These are phyloP conservation scores for Angomonas ambiguus DNA, from an alignment of 208 protist genomes.

Conservation along the genomic window DNA sequence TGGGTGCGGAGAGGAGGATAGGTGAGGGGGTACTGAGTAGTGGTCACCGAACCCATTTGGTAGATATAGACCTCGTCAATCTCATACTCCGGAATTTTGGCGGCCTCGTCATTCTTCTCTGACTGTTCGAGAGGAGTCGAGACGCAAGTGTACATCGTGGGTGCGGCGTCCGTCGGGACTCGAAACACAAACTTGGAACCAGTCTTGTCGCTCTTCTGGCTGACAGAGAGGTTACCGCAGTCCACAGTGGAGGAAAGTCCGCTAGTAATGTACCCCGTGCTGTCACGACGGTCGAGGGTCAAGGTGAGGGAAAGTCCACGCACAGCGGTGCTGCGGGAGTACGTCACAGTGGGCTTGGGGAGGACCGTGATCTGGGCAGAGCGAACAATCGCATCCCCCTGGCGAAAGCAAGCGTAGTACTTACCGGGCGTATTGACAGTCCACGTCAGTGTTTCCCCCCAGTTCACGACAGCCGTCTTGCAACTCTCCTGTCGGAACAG, in stretches of 20 bases:
- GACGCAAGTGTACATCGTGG: constrained; percentile 36
- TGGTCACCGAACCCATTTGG: constrained; percentile 20
- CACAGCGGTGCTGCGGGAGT: constrained; percentile 29
- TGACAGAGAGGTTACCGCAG: constrained; percentile 24
- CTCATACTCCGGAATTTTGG: constrained; percentile 8
- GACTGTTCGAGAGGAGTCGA: constrained; percentile 32
- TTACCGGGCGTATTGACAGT: constrained; percentile 27
- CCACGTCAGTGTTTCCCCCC: constrained; percentile 22
- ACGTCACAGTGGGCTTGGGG: constrained; percentile 20
- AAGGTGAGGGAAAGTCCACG: constrained; percentile 36
- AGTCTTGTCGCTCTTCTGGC: constrained; percentile 22
- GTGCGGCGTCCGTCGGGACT: constrained; percentile 26
- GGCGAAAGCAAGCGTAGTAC: constrained; percentile 61
- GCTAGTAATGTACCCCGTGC: constrained; percentile 30
- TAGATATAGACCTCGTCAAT: constrained; percentile 26
- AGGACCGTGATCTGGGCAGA: constrained; percentile 45
- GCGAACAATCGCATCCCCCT: constrained; percentile 9
- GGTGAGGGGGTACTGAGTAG: constrained; percentile 32
- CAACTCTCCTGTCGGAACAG: constrained; percentile 24
- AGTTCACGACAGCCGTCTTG: constrained; percentile 10
- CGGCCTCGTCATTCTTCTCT: constrained; percentile 14
- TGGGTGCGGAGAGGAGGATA: constrained; percentile 37
- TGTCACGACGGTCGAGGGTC: constrained; percentile 23
- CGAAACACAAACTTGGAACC: constrained; percentile 28
- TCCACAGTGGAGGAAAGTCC: constrained; percentile 30